Conservation (phyloP, 2,329 filamentous ascomycete species). For the Magnaporthales sp. region DNA sequence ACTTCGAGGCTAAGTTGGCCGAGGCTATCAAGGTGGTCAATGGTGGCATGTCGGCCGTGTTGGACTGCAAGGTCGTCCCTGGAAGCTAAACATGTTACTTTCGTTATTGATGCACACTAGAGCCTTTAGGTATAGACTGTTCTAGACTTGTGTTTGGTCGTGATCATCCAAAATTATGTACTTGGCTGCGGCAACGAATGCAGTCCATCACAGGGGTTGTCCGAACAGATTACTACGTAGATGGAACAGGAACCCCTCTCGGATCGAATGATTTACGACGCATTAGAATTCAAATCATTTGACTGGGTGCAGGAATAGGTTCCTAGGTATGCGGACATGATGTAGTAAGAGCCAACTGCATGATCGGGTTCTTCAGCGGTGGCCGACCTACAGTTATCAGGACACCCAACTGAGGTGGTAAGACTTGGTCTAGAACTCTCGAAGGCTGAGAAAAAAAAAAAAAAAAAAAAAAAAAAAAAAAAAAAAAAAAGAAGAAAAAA, state of each 20-base stretch:
- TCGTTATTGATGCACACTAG: neutral
- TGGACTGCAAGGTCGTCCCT: constrained; percentile 42
- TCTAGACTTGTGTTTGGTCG: neutral
- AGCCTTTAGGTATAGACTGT: neutral
- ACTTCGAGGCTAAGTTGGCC: constrained; percentile 37
- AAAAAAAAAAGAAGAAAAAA: no score
- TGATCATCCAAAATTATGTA: neutral
- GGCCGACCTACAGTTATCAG: no score
- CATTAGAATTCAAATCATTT: neutral
- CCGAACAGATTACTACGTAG: neutral
- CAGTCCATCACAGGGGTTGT: neutral
- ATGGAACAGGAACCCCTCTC: neutral
- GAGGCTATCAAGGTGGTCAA: constrained; percentile 42
- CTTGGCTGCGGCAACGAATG: neutral
- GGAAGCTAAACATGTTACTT: constrained; percentile 25
- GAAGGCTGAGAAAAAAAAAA: no score
- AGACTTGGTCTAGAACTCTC: no score
- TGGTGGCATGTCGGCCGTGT: constrained; percentile 40
- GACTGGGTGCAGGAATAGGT: neutral
- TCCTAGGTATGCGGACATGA: neutral
- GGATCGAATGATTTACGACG: neutral
- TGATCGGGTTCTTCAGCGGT: no score
- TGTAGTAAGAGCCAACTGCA: no score
- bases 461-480: no score
- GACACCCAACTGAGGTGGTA: no score